phyloP scores from a whole-genome alignment of 768 basidiomycete species.

The Phaeotremella skinneri region DNA sequence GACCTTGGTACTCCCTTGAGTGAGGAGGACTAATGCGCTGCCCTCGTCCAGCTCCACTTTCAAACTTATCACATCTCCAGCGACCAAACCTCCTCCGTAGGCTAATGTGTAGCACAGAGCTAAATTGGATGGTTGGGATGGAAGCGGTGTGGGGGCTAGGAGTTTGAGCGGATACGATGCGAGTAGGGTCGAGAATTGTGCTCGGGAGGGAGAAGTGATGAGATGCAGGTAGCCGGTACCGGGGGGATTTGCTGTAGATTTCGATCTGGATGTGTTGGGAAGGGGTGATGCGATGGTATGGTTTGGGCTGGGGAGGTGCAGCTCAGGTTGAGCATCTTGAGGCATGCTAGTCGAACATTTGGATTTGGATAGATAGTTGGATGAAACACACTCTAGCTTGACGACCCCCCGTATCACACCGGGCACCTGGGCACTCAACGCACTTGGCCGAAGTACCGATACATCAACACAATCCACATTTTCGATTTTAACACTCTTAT shows the following conservation, averaged over 20 bases:
- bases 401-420: no score
- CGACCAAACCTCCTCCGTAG: slow-evolving; percentile 89
- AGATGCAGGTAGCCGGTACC: slow-evolving; percentile 32
- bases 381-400: no score
- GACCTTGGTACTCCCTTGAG: slow-evolving; percentile 89
- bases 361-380: no score
- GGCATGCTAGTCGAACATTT: not conserved
- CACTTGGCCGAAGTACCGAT: not conserved
- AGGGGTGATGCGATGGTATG: slow-evolving; percentile 1
- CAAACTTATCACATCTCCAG: slow-evolving; percentile 72
- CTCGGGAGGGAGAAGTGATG: slow-evolving; percentile 9
- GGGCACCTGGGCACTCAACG: no score
- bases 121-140: slow-evolving; percentile 55
- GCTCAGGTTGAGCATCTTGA: slow-evolving; percentile 1
- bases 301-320: slow-evolving; percentile 1
- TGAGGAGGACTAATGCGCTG: slow-evolving; percentile 68
- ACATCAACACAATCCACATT: no score
- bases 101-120: slow-evolving; percentile 74
- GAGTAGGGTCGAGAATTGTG: slow-evolving; percentile 66
- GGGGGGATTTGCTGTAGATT: slow-evolving; percentile 6
- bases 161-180: slow-evolving; percentile 86
- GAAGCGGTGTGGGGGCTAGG: slow-evolving; percentile 63
- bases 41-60: slow-evolving; percentile 61
- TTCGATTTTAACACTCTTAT: not conserved
- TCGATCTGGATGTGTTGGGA: not conserved